Evolutionary conservation across 495 filamentous ascomycete genomes (phyloP).

Genomic region (Lindgomyces ingoldianus): DNA sequence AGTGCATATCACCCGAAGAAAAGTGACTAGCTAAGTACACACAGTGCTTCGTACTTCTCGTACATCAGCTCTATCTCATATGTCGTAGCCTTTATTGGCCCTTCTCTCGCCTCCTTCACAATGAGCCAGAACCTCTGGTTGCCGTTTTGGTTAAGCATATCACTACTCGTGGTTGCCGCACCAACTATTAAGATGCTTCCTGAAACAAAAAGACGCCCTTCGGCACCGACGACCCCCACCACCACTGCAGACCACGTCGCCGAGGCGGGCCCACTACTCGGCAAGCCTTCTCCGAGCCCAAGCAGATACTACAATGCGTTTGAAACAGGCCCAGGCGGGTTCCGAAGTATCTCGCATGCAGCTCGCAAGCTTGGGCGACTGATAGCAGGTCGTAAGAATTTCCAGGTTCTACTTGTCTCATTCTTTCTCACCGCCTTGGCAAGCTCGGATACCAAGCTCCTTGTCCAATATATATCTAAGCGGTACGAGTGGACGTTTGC

Average conservation of each 20-base stretch:
- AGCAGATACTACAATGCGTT: constrained; percentile 26
- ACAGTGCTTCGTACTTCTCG: constrained; percentile 33
- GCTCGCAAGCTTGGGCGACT: constrained; percentile 5
- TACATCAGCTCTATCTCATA: constrained; percentile 34
- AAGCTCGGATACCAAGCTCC: constrained; percentile 34
- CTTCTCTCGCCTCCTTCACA: constrained; percentile 32
- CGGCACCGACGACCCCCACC: neutral
- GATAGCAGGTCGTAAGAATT: constrained; percentile 31
- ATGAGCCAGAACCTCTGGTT: constrained; percentile 36
- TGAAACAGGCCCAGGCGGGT: neutral
- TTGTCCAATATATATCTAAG: constrained; percentile 38
- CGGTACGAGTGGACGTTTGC: constrained; percentile 38
- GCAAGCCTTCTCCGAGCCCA: constrained; percentile 1
- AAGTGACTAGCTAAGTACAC: neutral
- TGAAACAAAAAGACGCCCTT: neutral
- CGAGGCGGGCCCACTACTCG: constrained; percentile 27
- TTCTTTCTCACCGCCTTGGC: constrained; percentile 36
- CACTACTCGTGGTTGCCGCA: constrained; percentile 24
- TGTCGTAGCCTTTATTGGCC: constrained; percentile 30
- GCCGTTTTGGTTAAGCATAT: constrained; percentile 33
- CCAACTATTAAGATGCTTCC: constrained; percentile 24
- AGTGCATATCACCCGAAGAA: neutral
- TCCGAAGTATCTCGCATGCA: constrained; percentile 15
- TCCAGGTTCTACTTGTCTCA: constrained; percentile 30
- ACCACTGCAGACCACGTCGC: neutral